phyloP scores from a whole-genome alignment of 805 yeast genomes.

The Candida chilensis region DNA sequence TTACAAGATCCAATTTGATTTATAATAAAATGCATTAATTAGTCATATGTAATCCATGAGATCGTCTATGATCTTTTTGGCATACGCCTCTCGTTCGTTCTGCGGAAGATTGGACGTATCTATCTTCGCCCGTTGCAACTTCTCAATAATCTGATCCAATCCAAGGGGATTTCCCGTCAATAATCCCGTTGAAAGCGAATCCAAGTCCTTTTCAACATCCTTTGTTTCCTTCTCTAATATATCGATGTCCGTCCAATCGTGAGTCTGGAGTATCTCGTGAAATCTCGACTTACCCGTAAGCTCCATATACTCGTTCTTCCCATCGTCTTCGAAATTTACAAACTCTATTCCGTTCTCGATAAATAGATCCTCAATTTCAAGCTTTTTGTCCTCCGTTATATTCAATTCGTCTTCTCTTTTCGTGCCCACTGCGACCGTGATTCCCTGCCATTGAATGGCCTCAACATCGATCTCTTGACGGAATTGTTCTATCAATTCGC shows the following conservation, averaged over 20 bases:
- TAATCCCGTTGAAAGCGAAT: constrained; percentile 4
- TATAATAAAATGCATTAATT: constrained; percentile 1
- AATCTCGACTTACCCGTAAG: constrained; percentile 28
- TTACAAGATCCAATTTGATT: constrained; percentile 19
- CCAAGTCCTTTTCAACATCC: constrained; percentile 3
- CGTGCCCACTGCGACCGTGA: constrained; percentile 23
- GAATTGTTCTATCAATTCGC: constrained; percentile 5
- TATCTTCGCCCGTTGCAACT: constrained; percentile 23
- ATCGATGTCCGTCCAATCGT: constrained; percentile 29
- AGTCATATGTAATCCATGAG: constrained; percentile 23
- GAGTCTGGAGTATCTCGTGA: constrained; percentile 27
- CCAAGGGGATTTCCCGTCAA: constrained; percentile 9
- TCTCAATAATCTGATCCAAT: constrained; percentile 18
- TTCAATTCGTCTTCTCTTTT: constrained; percentile 1
- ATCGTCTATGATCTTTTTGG: constrained; percentile 24
- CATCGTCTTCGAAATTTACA: constrained; percentile 18
- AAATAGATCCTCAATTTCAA: constrained; percentile 27
- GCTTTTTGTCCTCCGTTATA: constrained; percentile 4
- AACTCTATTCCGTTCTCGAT: constrained; percentile 32
- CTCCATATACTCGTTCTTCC: constrained; percentile 24
- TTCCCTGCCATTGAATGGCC: constrained; percentile 19
- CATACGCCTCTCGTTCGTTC: constrained; percentile 20
- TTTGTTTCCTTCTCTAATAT: constrained; percentile 1
- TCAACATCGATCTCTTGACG: constrained; percentile 1
- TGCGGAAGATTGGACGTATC: constrained; percentile 11